Evolutionary conservation across 2,329 filamentous ascomycete genomes (phyloP).

Genomic region (Canariomyces notabilis): DNA sequence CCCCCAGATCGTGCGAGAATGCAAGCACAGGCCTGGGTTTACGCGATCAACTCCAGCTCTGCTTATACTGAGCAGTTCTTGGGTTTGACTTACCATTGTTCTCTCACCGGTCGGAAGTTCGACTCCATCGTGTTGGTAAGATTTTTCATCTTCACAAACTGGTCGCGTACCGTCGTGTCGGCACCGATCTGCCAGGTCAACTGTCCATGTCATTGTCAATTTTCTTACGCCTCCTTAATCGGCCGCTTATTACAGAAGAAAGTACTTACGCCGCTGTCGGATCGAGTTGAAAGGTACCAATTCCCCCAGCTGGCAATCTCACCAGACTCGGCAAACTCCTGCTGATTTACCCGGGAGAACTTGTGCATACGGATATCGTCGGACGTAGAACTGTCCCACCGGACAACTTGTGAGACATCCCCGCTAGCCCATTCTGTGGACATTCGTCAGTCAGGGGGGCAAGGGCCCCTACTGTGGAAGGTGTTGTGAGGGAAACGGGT

Average conservation of each 20-base stretch:
- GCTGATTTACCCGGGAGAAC: slow-evolving; percentile 55
- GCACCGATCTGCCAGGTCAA: slow-evolving; percentile 66
- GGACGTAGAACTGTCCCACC: slow-evolving; percentile 56
- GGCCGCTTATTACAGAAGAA: background rate
- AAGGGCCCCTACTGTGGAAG: too few relatives aligned
- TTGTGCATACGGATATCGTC: slow-evolving; percentile 58
- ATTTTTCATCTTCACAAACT: slow-evolving; percentile 59
- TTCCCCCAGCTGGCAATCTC: slow-evolving; percentile 79
- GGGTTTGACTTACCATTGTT: slow-evolving; percentile 43
- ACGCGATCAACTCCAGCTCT: background rate
- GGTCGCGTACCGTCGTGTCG: slow-evolving; percentile 59
- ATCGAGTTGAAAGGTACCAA: slow-evolving; percentile 68
- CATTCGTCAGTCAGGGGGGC: too few relatives aligned
- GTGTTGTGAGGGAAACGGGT: background rate
- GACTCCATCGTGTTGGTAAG: slow-evolving; percentile 61
- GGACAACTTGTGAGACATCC: slow-evolving; percentile 47
- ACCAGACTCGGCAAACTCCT: slow-evolving; percentile 59
- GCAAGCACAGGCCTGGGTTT: slow-evolving; percentile 68
- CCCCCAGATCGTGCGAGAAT: slow-evolving; percentile 58
- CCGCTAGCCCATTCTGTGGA: slow-evolving; percentile 70
- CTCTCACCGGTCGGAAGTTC: slow-evolving; percentile 61
- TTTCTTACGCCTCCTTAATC: background rate
- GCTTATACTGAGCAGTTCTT: too few relatives aligned
- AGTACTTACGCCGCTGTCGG: slow-evolving; percentile 40
- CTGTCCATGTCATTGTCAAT: slow-evolving; percentile 29